Conservation (phyloP, 495 filamentous ascomycete genomes). For the Halenospora varia region DNA sequence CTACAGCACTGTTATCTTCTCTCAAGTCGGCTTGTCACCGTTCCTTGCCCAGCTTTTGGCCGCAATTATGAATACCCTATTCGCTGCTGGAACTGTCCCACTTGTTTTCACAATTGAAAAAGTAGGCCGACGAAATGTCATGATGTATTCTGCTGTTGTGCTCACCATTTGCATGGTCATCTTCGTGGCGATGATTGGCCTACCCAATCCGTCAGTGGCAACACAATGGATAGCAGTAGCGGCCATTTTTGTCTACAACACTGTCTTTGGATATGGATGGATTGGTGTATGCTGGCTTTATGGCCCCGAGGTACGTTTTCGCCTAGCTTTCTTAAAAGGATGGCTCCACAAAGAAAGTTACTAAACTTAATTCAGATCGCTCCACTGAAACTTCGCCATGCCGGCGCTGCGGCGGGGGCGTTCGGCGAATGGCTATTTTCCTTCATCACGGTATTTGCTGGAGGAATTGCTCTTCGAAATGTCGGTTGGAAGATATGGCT, state of each 20-base stretch:
- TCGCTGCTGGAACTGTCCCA: slow-evolving; percentile 11
- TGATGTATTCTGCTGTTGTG: slow-evolving; percentile 24
- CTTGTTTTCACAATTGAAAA: slow-evolving; percentile 22
- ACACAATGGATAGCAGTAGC: slow-evolving; percentile 26
- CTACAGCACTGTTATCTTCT: slow-evolving; percentile 29
- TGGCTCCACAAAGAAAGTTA: not conserved
- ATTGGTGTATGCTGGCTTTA: slow-evolving; percentile 29
- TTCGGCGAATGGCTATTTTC: slow-evolving; percentile 30
- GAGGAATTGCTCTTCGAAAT: slow-evolving; percentile 26
- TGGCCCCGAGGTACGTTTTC: slow-evolving; percentile 21
- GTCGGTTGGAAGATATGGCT: slow-evolving; percentile 29
- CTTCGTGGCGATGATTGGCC: slow-evolving; percentile 21
- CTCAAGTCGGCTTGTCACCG: slow-evolving; percentile 25
- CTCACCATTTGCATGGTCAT: slow-evolving; percentile 25
- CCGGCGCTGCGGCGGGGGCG: slow-evolving; percentile 24
- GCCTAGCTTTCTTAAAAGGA: not conserved
- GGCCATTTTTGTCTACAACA: slow-evolving; percentile 23
- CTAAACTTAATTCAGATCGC: slow-evolving; percentile 20
- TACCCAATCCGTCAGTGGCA: slow-evolving; percentile 11
- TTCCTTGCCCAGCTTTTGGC: slow-evolving; percentile 28
- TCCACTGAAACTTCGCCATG: slow-evolving; percentile 28
- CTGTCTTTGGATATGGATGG: slow-evolving; percentile 28
- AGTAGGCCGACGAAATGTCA: slow-evolving; percentile 26
- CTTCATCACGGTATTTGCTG: slow-evolving; percentile 32
- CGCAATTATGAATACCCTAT: slow-evolving; percentile 26